These are phyloP conservation scores for Alternaria incomplexa DNA, from an alignment of 2,329 filamentous ascomycete genomes.

Conservation along the genomic window DNA sequence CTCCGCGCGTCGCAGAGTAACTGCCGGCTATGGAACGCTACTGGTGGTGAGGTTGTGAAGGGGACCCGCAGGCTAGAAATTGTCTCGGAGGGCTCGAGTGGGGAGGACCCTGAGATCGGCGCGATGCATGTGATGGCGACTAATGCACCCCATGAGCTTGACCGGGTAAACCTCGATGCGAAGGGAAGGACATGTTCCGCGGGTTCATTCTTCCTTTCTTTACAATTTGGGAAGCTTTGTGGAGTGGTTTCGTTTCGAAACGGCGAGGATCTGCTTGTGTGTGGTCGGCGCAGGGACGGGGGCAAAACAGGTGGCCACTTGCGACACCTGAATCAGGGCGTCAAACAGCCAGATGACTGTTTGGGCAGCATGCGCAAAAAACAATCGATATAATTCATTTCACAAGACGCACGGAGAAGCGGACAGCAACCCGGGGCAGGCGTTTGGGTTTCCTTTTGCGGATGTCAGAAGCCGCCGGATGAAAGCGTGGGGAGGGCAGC, in stretches of 20 bases:
- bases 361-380: constrained; percentile 5
- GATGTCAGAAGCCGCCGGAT: constrained; percentile 25
- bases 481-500: constrained; percentile 24
- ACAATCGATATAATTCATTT: not conserved
- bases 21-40: not conserved
- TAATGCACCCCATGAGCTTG: constrained; percentile 44
- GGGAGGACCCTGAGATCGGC: constrained; percentile 35
- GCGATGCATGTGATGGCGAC: constrained; percentile 33
- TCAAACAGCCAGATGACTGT: constrained; percentile 1
- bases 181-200: constrained; percentile 2
- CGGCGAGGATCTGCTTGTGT: not conserved
- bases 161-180: constrained; percentile 9
- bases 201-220: constrained; percentile 6
- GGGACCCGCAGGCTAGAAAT: constrained; percentile 34
- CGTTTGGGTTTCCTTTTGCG: constrained; percentile 19
- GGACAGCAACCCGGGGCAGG: constrained; percentile 28
- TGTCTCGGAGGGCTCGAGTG: constrained; percentile 26
- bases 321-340: constrained; percentile 11
- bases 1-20: not conserved
- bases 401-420: constrained; percentile 26
- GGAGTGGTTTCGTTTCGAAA: constrained; percentile 27
- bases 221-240: constrained; percentile 25
- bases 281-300: constrained; percentile 6
- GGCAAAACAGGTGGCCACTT: constrained; percentile 13
- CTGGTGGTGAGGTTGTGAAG: constrained; percentile 10